A percentile compares a stretch with the other conserved stretches of the same genome.
Conservation (phyloP, 2,329 filamentous ascomycete species). For the Orbilia javanica region DNA sequence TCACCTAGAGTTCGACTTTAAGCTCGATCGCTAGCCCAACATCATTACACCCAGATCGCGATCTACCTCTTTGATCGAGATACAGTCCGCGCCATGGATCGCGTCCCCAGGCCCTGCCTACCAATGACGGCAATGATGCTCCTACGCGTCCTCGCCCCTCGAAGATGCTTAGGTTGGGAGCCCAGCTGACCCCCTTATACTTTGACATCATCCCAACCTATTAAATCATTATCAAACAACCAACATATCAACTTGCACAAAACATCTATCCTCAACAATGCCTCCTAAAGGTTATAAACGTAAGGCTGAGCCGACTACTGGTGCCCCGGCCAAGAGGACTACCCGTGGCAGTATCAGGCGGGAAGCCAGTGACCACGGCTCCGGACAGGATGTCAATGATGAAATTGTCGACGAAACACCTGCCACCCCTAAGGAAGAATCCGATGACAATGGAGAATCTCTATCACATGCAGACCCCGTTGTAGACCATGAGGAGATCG, state of each 20-base stretch:
- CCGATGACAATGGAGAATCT: neutral
- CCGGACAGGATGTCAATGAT: neutral
- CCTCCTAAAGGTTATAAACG: constrained; percentile 47
- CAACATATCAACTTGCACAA: constrained; percentile 61
- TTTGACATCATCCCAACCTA: constrained; percentile 52
- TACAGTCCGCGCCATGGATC: constrained; percentile 66
- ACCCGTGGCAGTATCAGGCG: constrained; percentile 7
- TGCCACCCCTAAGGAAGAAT: neutral
- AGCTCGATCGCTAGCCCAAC: constrained; percentile 1
- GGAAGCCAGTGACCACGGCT: constrained; percentile 7
- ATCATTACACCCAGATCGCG: constrained; percentile 1
- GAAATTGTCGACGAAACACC: neutral
- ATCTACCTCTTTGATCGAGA: constrained; percentile 64
- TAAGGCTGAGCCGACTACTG: constrained; percentile 28
- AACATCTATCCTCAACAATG: constrained; percentile 29
- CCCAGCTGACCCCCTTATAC: constrained; percentile 39
- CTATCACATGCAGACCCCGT: neutral
- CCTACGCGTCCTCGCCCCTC: neutral
- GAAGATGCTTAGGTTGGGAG: neutral
- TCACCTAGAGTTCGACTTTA: neutral
- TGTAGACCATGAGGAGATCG: constrained; percentile 69
- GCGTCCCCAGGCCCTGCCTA: constrained; percentile 1
- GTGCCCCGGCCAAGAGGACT: constrained; percentile 19
- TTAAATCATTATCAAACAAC: neutral
- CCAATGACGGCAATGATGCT: neutral